These are phyloP conservation scores for Davidsoniella australis DNA, from an alignment of 2,329 filamentous ascomycete genomes.

Conservation along the genomic window DNA sequence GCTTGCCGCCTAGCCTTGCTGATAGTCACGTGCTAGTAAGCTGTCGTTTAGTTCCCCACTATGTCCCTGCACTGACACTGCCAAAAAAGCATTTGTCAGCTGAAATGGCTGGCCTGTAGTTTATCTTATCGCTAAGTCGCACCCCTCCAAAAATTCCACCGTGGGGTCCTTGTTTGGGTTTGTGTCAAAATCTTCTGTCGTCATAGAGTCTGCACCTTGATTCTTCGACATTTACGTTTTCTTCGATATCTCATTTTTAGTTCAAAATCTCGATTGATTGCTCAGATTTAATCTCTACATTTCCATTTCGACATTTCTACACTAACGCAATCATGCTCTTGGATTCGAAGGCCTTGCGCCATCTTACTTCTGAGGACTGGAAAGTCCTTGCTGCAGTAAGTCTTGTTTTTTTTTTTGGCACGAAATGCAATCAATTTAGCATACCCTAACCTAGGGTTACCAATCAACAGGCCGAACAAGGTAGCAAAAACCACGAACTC, in stretches of 20 bases:
- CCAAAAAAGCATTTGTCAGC: background rate
- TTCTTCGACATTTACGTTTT: background rate
- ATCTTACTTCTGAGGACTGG: slow-evolving; percentile 88
- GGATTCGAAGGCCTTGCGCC: slow-evolving; percentile 83
- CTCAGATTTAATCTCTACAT: background rate
- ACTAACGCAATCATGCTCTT: slow-evolving; percentile 56
- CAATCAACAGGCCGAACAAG: slow-evolving; percentile 59
- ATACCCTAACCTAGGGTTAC: slow-evolving; percentile 12
- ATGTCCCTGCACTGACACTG: background rate
- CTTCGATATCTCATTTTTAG: background rate
- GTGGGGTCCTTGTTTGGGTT: slow-evolving; percentile 8
- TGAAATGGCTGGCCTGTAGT: background rate
- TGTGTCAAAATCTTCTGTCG: slow-evolving; percentile 5
- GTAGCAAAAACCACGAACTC: slow-evolving; percentile 91
- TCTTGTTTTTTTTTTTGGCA: slow-evolving; percentile 11
- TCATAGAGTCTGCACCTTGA: slow-evolving; percentile 1
- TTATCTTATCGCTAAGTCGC: slow-evolving; percentile 11
- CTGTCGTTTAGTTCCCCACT: background rate
- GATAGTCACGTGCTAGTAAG: slow-evolving; percentile 8
- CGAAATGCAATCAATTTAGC: too few relatives aligned
- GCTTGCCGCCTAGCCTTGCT: slow-evolving; percentile 21
- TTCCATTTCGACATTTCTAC: too few relatives aligned
- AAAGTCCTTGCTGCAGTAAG: slow-evolving; percentile 78
- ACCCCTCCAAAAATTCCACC: slow-evolving; percentile 6
- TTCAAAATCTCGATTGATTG: background rate